Evolutionary conservation across 2,329 filamentous ascomycete species (phyloP).

Genomic region (Nemania sp.): DNA sequence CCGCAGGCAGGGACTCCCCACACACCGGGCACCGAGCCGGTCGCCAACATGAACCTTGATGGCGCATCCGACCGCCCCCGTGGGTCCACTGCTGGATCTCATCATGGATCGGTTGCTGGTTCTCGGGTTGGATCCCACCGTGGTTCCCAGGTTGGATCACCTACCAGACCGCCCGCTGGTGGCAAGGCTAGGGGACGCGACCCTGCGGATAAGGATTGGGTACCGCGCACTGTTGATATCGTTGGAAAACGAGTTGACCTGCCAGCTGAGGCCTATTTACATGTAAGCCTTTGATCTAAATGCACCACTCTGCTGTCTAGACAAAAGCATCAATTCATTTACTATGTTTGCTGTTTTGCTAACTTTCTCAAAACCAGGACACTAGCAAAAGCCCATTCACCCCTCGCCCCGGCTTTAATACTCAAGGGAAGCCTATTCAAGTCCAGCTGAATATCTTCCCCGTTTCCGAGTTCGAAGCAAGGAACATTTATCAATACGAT

Average conservation of each 20-base stretch:
- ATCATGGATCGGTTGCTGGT: conserved; percentile 1
- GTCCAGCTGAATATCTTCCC: conserved; percentile 81
- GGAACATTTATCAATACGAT: conserved; percentile 84
- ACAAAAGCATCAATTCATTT: neutral
- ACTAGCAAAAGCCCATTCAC: conserved; percentile 52
- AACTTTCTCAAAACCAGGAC: conserved; percentile 40
- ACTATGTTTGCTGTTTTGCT: conserved; percentile 22
- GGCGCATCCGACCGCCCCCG: conserved; percentile 40
- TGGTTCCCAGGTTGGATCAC: conserved; percentile 20
- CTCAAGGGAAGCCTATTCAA: conserved; percentile 63
- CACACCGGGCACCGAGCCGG: conserved; percentile 28
- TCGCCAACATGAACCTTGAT: conserved; percentile 39
- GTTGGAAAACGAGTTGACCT: conserved; percentile 66
- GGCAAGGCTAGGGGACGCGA: conserved; percentile 29
- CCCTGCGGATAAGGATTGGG: conserved; percentile 31
- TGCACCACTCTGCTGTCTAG: neutral
- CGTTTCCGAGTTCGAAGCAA: conserved; percentile 69
- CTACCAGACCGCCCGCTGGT: conserved; percentile 2
- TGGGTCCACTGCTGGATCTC: conserved; percentile 17
- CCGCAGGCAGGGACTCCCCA: conserved; percentile 11
- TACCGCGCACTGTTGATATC: conserved; percentile 49
- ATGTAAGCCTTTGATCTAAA: conserved; percentile 49
- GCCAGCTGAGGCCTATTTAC: conserved; percentile 67
- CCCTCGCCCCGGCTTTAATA: conserved; percentile 68
- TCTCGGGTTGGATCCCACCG: conserved; percentile 32